These are phyloP conservation scores for Boletus sensibilis DNA, from an alignment of 768 basidiomycete genomes.

Conservation along the genomic window DNA sequence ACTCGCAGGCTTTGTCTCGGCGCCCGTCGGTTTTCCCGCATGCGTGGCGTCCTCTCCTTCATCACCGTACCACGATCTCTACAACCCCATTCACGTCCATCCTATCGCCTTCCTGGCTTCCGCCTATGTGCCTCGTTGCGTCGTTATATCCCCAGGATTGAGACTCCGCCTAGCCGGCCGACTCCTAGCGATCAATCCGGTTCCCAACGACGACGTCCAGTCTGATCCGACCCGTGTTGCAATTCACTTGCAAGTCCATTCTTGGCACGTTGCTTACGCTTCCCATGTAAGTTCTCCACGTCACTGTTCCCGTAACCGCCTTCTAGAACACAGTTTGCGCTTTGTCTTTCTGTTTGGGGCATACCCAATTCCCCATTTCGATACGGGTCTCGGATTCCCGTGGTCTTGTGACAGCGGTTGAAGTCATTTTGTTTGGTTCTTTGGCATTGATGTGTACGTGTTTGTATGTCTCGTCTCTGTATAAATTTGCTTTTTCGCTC, in stretches of 20 bases:
- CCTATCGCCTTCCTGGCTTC: too few relatives aligned
- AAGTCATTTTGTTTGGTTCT: background rate
- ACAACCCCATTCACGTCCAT: background rate
- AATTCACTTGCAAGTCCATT: background rate
- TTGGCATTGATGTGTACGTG: constrained; percentile 15
- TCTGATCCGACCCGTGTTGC: constrained; percentile 7
- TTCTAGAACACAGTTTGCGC: background rate
- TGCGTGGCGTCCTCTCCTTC: too few relatives aligned
- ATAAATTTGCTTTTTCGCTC: constrained; percentile 25
- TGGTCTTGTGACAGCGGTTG: constrained; percentile 1
- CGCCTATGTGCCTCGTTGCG: background rate
- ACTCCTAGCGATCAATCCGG: background rate
- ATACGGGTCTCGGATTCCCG: background rate
- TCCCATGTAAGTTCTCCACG: constrained; percentile 12
- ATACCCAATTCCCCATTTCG: background rate
- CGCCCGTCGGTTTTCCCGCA: background rate
- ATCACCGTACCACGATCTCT: too few relatives aligned
- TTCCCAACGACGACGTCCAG: background rate
- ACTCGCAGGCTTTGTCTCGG: background rate
- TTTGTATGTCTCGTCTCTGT: constrained; percentile 22
- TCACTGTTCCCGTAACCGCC: background rate
- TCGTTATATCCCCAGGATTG: background rate
- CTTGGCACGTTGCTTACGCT: background rate
- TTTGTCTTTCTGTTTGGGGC: constrained; percentile 4
- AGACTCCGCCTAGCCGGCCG: constrained; percentile 12